Evolutionary conservation across 257 asterid genomes (phyloP).

Genomic region (Voacanga thouarsii): DNA sequence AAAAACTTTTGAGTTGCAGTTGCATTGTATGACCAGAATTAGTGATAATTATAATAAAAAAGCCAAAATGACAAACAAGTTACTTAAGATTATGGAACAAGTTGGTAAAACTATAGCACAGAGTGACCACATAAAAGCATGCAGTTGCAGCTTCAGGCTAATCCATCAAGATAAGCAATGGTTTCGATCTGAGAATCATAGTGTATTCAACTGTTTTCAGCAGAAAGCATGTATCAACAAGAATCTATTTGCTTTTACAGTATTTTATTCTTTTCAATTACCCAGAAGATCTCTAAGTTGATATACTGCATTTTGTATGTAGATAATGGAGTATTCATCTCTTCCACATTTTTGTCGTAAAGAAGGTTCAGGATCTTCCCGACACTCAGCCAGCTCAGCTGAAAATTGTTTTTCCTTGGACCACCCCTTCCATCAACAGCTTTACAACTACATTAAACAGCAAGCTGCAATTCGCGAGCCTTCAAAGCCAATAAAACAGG

Average conservation of each 20-base stretch:
- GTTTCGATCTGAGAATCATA: not conserved
- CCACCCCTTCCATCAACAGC: constrained; percentile 69
- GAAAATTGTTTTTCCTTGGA: constrained; percentile 71
- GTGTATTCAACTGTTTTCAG: not conserved
- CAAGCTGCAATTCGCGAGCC: constrained; percentile 43
- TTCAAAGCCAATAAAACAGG: constrained; percentile 47
- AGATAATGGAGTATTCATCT: constrained; percentile 85
- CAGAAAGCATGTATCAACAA: not conserved
- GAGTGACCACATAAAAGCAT: not conserved
- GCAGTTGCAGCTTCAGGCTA: not conserved
- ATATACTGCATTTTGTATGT: not conserved
- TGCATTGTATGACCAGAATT: too few relatives aligned
- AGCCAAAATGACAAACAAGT: not conserved
- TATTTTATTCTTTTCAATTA: not conserved
- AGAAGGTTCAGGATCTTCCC: constrained; percentile 78
- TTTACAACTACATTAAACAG: constrained; percentile 57
- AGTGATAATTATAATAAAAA: too few relatives aligned
- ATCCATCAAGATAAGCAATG: not conserved
- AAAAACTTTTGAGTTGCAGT: too few relatives aligned
- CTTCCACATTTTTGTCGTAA: constrained; percentile 88
- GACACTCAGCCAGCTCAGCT: constrained; percentile 36
- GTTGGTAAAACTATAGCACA: not conserved
- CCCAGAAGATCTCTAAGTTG: not conserved
- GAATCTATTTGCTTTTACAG: not conserved
- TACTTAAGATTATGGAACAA: not conserved